Evolutionary conservation across 2,329 filamentous ascomycete species (phyloP), one percentile per base, ranked within the genome.

Genomic region (Huntiella omanensis): DNA sequence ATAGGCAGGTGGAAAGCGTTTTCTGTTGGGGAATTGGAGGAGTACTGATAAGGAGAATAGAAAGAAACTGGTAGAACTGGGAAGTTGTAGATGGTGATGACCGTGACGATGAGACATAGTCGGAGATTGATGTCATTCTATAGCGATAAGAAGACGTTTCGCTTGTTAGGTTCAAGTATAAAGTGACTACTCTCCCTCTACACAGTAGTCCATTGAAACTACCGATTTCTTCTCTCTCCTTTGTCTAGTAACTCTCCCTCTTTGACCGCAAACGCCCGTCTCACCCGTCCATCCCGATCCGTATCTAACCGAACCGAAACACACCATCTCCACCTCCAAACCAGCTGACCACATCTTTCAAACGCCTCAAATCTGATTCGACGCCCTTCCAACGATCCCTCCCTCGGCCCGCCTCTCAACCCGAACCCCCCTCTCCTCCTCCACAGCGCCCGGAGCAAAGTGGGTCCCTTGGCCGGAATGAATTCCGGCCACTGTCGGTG

Each of bases 381-480:
- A 10, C 34, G 12, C 34, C 17, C 17, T 19, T 19, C 17, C 17
- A 19, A 19, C 4, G 17, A 19, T 19, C 17, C 17, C 5, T 19
- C 2, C 4, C 17, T 19, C 17, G 17, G 17, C 17, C 17, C 17
- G 17, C 4, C 4, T 19, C 17, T 19, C 17, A 19, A 5, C 12
- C 15, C 34, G 15, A 16, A n/a, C 6, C 7, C 11, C 11, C 33
- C 6, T 2, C 15, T 15, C 12, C 33, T 19, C 32, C 43, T 36
- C 43, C 43, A 36, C 22, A 19, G 15, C 15, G 2, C 12, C 12
- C 15, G 34, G 34, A 16, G 34, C 34, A 39, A 32, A 33, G 41
- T 48, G 47, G 47, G 19, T 41, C 38, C 17, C 32, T 41, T 48
- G 47, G 47, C 47, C 47, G 47, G 47, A 48, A 48, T 4, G 0